Conservation (phyloP, 768 basidiomycete species). For the Rossbeevera mucosa region DNA sequence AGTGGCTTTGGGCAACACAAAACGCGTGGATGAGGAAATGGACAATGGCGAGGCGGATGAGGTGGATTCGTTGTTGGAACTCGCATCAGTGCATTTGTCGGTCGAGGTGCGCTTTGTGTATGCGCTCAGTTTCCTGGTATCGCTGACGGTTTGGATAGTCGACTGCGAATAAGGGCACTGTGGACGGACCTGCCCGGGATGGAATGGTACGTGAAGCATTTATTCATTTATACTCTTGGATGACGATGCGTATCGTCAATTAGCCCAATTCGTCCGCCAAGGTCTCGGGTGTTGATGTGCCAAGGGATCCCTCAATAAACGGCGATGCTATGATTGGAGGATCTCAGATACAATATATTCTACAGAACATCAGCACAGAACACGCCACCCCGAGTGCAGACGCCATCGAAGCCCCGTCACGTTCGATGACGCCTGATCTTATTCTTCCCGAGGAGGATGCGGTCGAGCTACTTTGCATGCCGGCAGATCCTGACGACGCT, state of each 20-base stretch:
- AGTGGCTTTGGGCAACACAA: neutral
- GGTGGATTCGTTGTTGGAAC: conserved; percentile 17
- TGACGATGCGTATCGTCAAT: neutral
- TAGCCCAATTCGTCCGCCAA: neutral
- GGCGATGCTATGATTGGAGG: neutral
- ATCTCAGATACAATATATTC: neutral
- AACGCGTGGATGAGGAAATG: neutral
- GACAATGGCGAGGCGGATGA: conserved; percentile 9
- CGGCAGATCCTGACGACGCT: neutral
- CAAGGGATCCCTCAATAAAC: neutral
- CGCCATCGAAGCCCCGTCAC: neutral
- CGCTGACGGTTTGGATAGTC: conserved; percentile 6
- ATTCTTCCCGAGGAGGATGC: conserved; percentile 12
- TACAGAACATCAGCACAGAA: conserved; percentile 2
- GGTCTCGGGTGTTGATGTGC: neutral
- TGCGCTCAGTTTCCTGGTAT: neutral
- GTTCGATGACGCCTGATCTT: conserved; percentile 9
- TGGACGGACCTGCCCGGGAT: neutral
- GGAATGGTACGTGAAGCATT: neutral
- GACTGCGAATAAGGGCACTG: neutral
- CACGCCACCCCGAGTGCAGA: neutral
- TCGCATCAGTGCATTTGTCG: conserved; percentile 25
- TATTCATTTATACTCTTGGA: neutral
- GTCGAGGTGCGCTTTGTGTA: conserved; percentile 11
- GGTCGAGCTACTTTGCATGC: neutral